A percentile compares a stretch with the other conserved stretches of the same genome.
phyloP scores from a whole-genome alignment of 176 grass and related monocot genomes.

The Eremochloa ophiuroides region DNA sequence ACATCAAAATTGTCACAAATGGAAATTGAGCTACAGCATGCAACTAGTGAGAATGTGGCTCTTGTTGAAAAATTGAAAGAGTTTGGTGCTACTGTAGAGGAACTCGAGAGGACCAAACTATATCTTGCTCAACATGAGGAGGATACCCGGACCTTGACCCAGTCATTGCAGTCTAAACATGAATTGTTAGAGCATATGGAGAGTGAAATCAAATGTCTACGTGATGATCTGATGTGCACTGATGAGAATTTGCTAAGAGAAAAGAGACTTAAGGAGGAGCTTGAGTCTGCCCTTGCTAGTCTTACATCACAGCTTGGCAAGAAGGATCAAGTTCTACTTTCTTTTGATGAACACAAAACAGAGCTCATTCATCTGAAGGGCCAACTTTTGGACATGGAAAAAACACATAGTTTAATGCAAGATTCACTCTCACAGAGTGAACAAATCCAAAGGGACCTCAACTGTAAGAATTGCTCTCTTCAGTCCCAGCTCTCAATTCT shows the following conservation, averaged over 20 bases:
- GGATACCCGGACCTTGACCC: constrained; percentile 37
- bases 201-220: constrained; percentile 63
- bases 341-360: constrained; percentile 69
- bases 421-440: constrained; percentile 53
- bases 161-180: constrained; percentile 60
- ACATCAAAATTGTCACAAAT: constrained; percentile 60
- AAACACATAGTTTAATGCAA: constrained; percentile 64
- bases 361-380: constrained; percentile 48
- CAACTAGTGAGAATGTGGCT: constrained; percentile 40
- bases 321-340: constrained; percentile 60
- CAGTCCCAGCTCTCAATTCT: constrained; percentile 35
- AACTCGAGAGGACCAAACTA: constrained; percentile 58
- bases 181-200: constrained; percentile 57
- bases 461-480: constrained; percentile 41
- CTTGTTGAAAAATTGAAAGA: constrained; percentile 50
- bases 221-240: constrained; percentile 30
- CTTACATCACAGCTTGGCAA: constrained; percentile 66
- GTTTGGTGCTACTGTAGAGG: constrained; percentile 36
- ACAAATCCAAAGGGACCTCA: constrained; percentile 53
- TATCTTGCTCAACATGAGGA: constrained; percentile 53
- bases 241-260: constrained; percentile 52
- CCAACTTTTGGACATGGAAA: constrained; percentile 49
- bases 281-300: constrained; percentile 59
- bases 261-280: constrained; percentile 50
- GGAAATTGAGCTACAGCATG: constrained; percentile 63